Evolutionary conservation across 768 basidiomycete genomes (phyloP).

Genomic region (Amyloporia xantha): DNA sequence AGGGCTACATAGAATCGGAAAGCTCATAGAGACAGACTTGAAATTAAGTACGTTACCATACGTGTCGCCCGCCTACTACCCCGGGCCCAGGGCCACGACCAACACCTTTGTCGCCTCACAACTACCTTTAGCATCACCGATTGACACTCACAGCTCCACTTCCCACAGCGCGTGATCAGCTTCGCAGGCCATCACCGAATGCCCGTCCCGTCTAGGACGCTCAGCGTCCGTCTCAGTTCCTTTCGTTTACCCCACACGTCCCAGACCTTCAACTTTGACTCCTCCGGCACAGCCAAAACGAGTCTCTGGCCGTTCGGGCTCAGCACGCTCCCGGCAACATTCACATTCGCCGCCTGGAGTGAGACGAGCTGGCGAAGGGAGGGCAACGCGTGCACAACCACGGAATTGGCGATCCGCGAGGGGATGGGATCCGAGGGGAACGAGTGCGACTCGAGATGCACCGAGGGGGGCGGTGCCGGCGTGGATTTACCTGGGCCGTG

Average conservation of each 20-base stretch:
- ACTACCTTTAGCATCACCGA: no score
- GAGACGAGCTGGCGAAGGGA: slow-evolving; percentile 51
- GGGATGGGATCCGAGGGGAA: slow-evolving; percentile 8
- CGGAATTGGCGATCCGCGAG: slow-evolving; percentile 22
- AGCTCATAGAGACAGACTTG: no score
- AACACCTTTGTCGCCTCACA: no score
- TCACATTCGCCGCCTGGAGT: slow-evolving; percentile 33
- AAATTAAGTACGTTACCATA: no score
- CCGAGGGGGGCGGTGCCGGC: slow-evolving; percentile 10
- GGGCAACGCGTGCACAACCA: slow-evolving; percentile 55
- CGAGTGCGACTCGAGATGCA: slow-evolving; percentile 1
- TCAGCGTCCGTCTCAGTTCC: slow-evolving; percentile 5
- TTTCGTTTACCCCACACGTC: slow-evolving; percentile 45
- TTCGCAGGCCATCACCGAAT: slow-evolving; percentile 7
- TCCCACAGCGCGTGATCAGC: no score
- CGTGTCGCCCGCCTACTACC: no score
- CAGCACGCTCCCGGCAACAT: slow-evolving; percentile 53
- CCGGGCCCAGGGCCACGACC: no score
- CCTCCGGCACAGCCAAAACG: slow-evolving; percentile 54
- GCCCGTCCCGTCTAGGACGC: not conserved
- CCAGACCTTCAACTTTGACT: slow-evolving; percentile 62
- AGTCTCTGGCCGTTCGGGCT: slow-evolving; percentile 47
- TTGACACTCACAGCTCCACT: no score
- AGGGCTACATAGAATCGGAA: not conserved
- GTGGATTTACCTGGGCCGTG: slow-evolving; percentile 49